These are phyloP conservation scores for Fusarium piperis DNA, from an alignment of 2,329 filamentous ascomycete species.

Conservation along the genomic window DNA sequence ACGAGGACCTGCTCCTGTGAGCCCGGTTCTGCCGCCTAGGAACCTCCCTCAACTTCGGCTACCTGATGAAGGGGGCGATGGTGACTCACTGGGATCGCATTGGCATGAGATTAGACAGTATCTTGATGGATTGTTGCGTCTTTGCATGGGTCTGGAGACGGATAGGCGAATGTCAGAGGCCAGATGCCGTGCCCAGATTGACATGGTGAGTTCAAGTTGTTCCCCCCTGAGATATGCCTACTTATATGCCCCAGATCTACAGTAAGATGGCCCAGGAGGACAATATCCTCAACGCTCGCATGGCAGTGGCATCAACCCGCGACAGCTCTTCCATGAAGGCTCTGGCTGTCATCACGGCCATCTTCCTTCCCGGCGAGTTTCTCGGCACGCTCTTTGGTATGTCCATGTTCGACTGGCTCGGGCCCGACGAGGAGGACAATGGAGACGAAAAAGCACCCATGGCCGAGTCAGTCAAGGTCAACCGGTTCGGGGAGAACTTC, in stretches of 20 bases:
- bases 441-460: neutral
- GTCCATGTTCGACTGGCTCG: constrained; percentile 59
- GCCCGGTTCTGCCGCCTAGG: constrained; percentile 36
- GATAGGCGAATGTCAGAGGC: constrained; percentile 58
- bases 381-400: constrained; percentile 58
- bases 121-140: constrained; percentile 54
- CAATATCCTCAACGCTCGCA: constrained; percentile 55
- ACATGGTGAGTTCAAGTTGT: constrained; percentile 50
- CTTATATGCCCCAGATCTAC: constrained; percentile 50
- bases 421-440: constrained; percentile 45
- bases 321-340: constrained; percentile 61
- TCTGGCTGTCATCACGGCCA: constrained; percentile 57
- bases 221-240: neutral
- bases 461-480: constrained; percentile 5
- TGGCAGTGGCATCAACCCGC: constrained; percentile 52
- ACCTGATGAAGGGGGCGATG: constrained; percentile 28
- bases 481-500: constrained; percentile 52
- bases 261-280: constrained; percentile 61
- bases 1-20: constrained; percentile 39
- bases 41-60: constrained; percentile 28
- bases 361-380: constrained; percentile 60
- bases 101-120: constrained; percentile 61
- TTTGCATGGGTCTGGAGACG: constrained; percentile 57
- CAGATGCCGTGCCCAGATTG: constrained; percentile 57
- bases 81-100: constrained; percentile 48